Evolutionary conservation across 163 green algal genomes (phyloP).

Genomic region (Chlamydomonas reinhardtii): DNA sequence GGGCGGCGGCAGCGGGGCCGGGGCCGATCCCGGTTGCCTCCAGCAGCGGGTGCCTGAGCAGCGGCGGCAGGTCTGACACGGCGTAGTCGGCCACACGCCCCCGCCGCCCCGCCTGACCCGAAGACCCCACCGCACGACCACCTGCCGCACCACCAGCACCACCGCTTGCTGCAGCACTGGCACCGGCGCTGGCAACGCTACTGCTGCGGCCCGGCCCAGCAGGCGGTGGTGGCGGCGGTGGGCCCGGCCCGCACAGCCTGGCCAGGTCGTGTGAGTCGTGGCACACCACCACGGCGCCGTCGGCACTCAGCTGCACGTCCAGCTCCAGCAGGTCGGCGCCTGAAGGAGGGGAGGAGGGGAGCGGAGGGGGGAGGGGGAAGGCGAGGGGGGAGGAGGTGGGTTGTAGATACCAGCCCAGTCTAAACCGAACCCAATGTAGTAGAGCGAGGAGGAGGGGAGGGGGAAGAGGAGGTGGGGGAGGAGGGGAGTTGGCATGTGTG

Average conservation of each 20-base stretch:
- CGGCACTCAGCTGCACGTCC: slow-evolving; percentile 37
- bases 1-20: too few relatives aligned
- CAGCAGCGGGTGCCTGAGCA: background rate
- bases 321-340: slow-evolving; percentile 38
- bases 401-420: too few relatives aligned
- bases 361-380: too few relatives aligned
- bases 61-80: background rate
- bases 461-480: too few relatives aligned
- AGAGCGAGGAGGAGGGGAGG: too few relatives aligned
- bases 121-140: background rate
- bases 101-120: background rate
- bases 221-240: background rate
- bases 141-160: too few relatives aligned
- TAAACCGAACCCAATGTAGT: too few relatives aligned
- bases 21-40: background rate
- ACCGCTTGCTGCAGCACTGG: too few relatives aligned
- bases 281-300: slow-evolving; percentile 24
- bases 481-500: too few relatives aligned
- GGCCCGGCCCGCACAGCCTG: background rate
- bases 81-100: background rate
- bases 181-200: background rate
- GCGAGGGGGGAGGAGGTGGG: too few relatives aligned
- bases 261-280: slow-evolving; percentile 22
- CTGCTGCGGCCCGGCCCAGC: background rate
- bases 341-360: background rate